Evolutionary conservation across 2,329 filamentous ascomycete genomes (phyloP).

Genomic region (Bipolaris bicolor): DNA sequence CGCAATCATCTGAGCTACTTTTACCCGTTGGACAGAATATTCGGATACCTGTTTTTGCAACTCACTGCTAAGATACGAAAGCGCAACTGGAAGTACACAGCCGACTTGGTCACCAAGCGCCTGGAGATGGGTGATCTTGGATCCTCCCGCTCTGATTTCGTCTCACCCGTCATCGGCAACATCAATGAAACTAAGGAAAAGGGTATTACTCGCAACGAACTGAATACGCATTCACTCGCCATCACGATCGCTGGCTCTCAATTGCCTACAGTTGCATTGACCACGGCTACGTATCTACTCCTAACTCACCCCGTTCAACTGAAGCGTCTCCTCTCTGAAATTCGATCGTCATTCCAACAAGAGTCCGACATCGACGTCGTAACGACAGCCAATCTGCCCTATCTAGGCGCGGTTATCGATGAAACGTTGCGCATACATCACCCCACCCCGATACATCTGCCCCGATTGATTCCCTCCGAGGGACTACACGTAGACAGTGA

Average conservation of each 20-base stretch:
- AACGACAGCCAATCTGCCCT: constrained; percentile 4
- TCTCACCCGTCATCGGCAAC: constrained; percentile 1
- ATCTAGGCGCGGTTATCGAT: constrained; percentile 9
- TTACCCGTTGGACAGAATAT: constrained; percentile 6
- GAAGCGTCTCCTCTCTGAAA: constrained; percentile 1
- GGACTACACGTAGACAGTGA: constrained; percentile 7
- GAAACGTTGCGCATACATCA: constrained; percentile 12
- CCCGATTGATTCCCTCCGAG: constrained; percentile 6
- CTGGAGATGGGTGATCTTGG: constrained; percentile 7
- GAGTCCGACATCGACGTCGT: constrained; percentile 10
- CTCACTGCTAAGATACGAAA: background rate
- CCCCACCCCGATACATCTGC: constrained; percentile 9
- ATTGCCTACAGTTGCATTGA: constrained; percentile 8
- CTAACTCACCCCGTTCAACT: constrained; percentile 8
- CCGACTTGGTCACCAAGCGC: constrained; percentile 6
- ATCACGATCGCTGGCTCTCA: constrained; percentile 12
- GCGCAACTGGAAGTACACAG: constrained; percentile 5
- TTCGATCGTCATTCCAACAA: constrained; percentile 5
- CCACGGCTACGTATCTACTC: constrained; percentile 9
- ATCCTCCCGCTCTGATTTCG: constrained; percentile 2
- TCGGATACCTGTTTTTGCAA: constrained; percentile 1
- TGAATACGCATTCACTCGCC: constrained; percentile 5
- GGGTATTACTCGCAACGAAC: constrained; percentile 6
- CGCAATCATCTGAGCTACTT: constrained; percentile 9
- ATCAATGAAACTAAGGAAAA: constrained; percentile 5